These are phyloP conservation scores for Suhomyces chickasaworum DNA, from an alignment of 1,139 yeast genomes.

Conservation along the genomic window DNA sequence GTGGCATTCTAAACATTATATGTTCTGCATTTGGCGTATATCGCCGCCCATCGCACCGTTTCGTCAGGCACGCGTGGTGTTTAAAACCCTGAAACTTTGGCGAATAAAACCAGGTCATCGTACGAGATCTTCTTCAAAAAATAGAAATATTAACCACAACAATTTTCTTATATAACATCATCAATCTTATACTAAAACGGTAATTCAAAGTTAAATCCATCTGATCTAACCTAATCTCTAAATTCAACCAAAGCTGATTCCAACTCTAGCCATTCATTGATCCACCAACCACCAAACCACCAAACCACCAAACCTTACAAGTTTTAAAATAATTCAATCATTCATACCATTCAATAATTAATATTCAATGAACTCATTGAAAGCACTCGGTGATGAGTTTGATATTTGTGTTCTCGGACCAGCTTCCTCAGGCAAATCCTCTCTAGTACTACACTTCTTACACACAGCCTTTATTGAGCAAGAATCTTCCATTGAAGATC, in stretches of 20 bases:
- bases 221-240: no score
- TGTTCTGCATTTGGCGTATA: background rate
- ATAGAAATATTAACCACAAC: background rate
- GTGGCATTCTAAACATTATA: no score
- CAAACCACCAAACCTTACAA: no score
- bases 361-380: conserved; percentile 16
- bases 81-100: background rate
- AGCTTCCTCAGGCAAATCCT: conserved; percentile 33
- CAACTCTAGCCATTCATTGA: no score
- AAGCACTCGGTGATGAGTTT: conserved; percentile 27
- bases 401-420: conserved; percentile 41
- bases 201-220: no score
- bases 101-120: background rate
- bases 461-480: conserved; percentile 25
- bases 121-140: background rate
- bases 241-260: no score
- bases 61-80: background rate
- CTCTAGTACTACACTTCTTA: conserved; percentile 30
- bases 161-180: background rate
- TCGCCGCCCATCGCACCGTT: background rate
- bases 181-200: no score
- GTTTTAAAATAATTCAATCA: no score
- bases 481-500: conserved; percentile 32
- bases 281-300: no score
- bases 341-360: no score